Evolutionary conservation across 805 yeast species (phyloP).

Genomic region (Metschnikowia chrysomelidarum): DNA sequence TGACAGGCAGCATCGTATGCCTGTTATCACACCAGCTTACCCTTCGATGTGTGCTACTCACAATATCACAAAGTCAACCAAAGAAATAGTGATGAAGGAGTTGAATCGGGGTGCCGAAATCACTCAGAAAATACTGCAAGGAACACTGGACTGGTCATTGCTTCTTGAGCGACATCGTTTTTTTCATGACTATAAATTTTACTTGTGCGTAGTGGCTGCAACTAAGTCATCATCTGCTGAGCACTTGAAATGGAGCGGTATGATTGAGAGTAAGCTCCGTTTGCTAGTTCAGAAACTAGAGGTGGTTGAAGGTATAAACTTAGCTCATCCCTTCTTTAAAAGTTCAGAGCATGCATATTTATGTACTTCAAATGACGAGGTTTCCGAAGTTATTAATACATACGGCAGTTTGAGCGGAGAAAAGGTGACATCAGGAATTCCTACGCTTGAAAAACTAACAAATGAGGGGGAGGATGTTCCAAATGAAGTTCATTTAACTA

Average conservation of each 20-base stretch:
- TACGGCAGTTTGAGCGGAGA: constrained; percentile 64
- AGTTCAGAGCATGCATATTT: constrained; percentile 56
- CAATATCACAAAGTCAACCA: constrained; percentile 87
- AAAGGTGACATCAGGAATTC: constrained; percentile 26
- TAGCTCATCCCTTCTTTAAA: constrained; percentile 91
- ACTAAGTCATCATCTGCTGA: constrained; percentile 75
- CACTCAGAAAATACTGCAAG: constrained; percentile 63
- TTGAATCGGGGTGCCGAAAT: constrained; percentile 71
- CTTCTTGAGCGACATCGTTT: constrained; percentile 78
- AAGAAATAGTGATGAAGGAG: constrained; percentile 76
- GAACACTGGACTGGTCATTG: constrained; percentile 69
- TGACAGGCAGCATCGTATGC: constrained; percentile 92
- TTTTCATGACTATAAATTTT: constrained; percentile 81
- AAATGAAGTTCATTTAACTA: constrained; percentile 54
- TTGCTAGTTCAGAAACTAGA: constrained; percentile 82
- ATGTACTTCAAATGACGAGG: constrained; percentile 41
- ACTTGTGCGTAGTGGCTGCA: constrained; percentile 76
- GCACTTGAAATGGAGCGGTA: constrained; percentile 87
- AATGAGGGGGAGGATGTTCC: constrained; percentile 17
- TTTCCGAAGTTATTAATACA: constrained; percentile 53
- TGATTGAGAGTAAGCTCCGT: constrained; percentile 86
- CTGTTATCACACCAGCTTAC: constrained; percentile 96
- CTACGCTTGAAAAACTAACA: neutral
- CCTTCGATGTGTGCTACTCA: constrained; percentile 99
- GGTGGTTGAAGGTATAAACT: constrained; percentile 63